Base-by-base conservation (phyloP, 139 green algal species). In the Gonium pectorale region DNA sequence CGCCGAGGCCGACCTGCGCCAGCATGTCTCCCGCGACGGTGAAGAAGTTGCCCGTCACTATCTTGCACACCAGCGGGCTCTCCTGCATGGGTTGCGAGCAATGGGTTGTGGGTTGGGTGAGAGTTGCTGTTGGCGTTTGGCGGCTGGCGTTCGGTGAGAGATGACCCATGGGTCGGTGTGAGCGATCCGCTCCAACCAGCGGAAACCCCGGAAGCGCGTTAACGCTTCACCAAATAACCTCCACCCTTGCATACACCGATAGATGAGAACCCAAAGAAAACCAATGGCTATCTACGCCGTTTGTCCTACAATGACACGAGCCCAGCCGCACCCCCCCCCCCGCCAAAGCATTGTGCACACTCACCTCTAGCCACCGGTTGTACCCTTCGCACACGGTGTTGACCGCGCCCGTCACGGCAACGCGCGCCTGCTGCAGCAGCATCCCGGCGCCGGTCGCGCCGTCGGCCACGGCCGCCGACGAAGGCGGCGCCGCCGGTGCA, bases 21-120 rank as follows among this genome's bases (percentile, higher is more conserved):
- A 84, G 49, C 64, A 85, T 78, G 44, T 77, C 64, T 26, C 64
- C 64, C 1, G 64, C 46, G 27, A 85, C 24, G 22, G 79, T 85
- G 79, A 77, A 85, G 46, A 85, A 52, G 49, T 85, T 77, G 33
- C 79, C 79, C 1, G 64, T 77, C 35, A 85, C 49, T 15, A 77
- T 62, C 64, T 77, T 85, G 66, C 79, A 78, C 35, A 67, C 11
- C n/a, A 85, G 64, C 37, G 79, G 79, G 64, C 43, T 73, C 62
- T 73, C 77, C 77, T 82, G 41, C 51, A n/a, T 9, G 17, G 49
- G 49, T 13, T 13, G 49, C 49, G 49, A 17, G 17, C 13, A 56
- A 17, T n/a, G n/a, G n/a, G n/a, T n/a, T n/a, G n/a, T n/a, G n/a
- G n/a, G n/a, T n/a, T n/a, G n/a, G n/a, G n/a, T n/a, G n/a, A n/a